Evolutionary conservation across 78 protist genomes (phyloP).

Genomic region (Diacronema lutheri): DNA sequence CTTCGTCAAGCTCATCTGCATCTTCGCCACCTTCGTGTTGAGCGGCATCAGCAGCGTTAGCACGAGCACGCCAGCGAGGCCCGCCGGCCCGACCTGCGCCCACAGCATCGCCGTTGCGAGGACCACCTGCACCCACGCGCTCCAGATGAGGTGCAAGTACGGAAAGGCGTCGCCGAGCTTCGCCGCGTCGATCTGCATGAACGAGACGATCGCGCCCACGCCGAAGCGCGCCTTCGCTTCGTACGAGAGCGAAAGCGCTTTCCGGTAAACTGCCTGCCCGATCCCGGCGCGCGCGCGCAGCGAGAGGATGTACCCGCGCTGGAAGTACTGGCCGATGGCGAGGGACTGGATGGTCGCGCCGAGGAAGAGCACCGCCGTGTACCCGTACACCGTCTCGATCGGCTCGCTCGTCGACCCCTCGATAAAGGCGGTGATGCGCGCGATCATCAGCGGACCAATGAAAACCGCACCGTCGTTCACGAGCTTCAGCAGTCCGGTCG

Average conservation of each 20-base stretch:
- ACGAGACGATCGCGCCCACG: constrained; percentile 7
- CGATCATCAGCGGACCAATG: background rate
- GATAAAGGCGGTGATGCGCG: background rate
- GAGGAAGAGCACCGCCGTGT: background rate
- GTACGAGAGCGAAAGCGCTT: background rate
- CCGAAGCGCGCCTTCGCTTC: background rate
- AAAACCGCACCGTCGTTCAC: background rate
- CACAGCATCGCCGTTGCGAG: background rate
- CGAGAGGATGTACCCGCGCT: background rate
- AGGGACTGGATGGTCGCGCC: background rate
- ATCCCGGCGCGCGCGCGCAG: background rate
- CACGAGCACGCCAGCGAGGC: background rate
- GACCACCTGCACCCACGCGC: background rate
- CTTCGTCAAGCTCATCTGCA: background rate
- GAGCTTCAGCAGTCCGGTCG: background rate
- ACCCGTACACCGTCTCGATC: background rate
- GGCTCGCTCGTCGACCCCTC: background rate
- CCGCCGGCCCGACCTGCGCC: background rate
- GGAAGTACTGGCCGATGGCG: constrained; percentile 14
- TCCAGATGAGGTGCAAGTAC: constrained; percentile 14
- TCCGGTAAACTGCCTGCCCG: background rate
- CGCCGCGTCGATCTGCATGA: constrained; percentile 15
- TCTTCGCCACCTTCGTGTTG: background rate
- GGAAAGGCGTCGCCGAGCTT: constrained; percentile 1
- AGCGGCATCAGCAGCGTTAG: background rate